A percentile compares a stretch with the other conserved stretches of the same genome.
Conservation (phyloP, 495 filamentous ascomycete genomes). For the Penicillium malachiteum region DNA sequence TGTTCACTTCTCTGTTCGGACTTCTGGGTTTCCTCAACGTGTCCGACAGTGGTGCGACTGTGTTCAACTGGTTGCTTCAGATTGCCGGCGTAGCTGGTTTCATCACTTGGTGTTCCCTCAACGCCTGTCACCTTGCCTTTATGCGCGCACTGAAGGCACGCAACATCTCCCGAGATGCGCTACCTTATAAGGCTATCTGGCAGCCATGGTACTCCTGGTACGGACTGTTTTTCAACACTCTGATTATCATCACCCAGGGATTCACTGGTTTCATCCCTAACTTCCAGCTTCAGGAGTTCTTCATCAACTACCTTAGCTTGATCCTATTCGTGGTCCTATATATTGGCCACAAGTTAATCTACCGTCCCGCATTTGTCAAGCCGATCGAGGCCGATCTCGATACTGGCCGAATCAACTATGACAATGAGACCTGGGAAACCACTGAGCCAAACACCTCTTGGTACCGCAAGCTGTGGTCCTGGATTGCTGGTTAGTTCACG, state of each 20-base stretch:
- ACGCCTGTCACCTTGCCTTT: conserved; percentile 60
- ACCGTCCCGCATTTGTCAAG: conserved; percentile 40
- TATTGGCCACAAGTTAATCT: conserved; percentile 56
- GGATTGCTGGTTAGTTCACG: conserved; percentile 20
- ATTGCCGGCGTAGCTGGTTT: conserved; percentile 66
- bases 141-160: conserved; percentile 57
- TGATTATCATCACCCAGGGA: conserved; percentile 68
- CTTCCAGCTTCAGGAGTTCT: conserved; percentile 59
- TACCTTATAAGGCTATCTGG: conserved; percentile 58
- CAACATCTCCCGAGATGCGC: conserved; percentile 52
- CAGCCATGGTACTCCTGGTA: conserved; percentile 61
- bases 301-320: conserved; percentile 60
- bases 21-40: conserved; percentile 54
- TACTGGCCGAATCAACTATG: conserved; percentile 39
- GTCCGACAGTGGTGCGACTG: conserved; percentile 43
- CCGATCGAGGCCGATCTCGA: conserved; percentile 48
- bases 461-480: conserved; percentile 31
- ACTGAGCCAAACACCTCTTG: conserved; percentile 36
- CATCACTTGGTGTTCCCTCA: conserved; percentile 64
- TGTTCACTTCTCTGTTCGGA: conserved; percentile 50
- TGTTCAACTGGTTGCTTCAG: conserved; percentile 62
- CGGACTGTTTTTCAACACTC: conserved; percentile 62
- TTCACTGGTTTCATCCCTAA: conserved; percentile 63
- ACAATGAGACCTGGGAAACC: conserved; percentile 48
- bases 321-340: conserved; percentile 61